A percentile compares a stretch with the other conserved stretches of the same genome.
Evolutionary conservation across 2,329 filamentous ascomycete species (phyloP).

Genomic region (Akanthomyces dipterigenus): DNA sequence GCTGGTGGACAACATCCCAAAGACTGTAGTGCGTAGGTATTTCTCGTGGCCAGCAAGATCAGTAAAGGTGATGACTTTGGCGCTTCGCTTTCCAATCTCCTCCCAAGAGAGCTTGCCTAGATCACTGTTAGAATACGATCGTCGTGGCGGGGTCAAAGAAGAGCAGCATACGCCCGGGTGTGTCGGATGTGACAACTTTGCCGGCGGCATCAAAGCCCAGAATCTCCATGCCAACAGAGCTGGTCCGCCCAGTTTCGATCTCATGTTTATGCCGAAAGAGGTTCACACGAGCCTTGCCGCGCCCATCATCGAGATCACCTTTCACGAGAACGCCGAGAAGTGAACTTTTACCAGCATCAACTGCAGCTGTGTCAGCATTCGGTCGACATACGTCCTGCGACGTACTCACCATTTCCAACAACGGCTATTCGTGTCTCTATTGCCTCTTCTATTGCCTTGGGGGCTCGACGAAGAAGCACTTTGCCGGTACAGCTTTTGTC

Average conservation of each 20-base stretch:
- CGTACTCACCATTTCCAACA: slow-evolving; percentile 70
- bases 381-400: neutral
- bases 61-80: slow-evolving; percentile 95
- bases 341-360: slow-evolving; percentile 95
- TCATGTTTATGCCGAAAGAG: slow-evolving; percentile 98
- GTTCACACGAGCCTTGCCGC: slow-evolving; percentile 89
- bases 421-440: slow-evolving; percentile 96
- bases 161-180: slow-evolving; percentile 63
- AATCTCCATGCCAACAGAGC: slow-evolving; percentile 97
- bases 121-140: neutral
- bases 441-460: slow-evolving; percentile 71
- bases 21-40: slow-evolving; percentile 92
- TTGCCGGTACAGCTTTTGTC: slow-evolving; percentile 78
- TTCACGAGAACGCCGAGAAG: slow-evolving; percentile 94
- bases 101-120: slow-evolving; percentile 76
- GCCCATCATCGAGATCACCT: slow-evolving; percentile 87
- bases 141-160: no score
- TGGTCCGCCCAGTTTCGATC: slow-evolving; percentile 89
- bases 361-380: slow-evolving; percentile 33
- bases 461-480: slow-evolving; percentile 70
- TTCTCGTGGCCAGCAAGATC: slow-evolving; percentile 93
- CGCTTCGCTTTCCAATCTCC: slow-evolving; percentile 88
- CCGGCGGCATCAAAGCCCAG: slow-evolving; percentile 92
- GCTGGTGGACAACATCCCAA: slow-evolving; percentile 87
- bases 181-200: slow-evolving; percentile 72